Conservation (phyloP, 2,329 filamentous ascomycete genomes). For the Spiromastix sp. region DNA sequence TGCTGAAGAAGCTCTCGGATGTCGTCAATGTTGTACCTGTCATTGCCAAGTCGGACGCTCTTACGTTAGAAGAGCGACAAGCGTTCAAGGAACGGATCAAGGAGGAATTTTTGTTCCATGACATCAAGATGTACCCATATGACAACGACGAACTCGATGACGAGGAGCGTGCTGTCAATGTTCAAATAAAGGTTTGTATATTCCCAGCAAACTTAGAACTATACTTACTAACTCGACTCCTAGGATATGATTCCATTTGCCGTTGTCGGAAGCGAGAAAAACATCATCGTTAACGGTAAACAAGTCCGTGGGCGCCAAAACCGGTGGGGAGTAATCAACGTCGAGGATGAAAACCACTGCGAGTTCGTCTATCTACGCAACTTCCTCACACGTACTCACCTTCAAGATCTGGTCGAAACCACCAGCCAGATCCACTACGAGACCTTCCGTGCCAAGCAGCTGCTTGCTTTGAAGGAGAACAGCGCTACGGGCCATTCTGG, state of each 20-base stretch:
- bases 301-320: constrained; percentile 97
- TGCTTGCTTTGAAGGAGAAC: constrained; percentile 96
- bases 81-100: constrained; percentile 99
- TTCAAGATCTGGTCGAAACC: constrained; percentile 98
- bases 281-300: constrained; percentile 93
- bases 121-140: constrained; percentile 99
- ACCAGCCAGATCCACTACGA: constrained; percentile 99
- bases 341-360: constrained; percentile 98
- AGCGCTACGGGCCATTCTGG: constrained; percentile 64
- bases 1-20: constrained; percentile 98
- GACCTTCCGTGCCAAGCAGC: constrained; percentile 98
- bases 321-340: constrained; percentile 98
- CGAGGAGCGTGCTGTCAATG: constrained; percentile 88
- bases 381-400: constrained; percentile 95
- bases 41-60: constrained; percentile 94
- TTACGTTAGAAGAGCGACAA: constrained; percentile 89
- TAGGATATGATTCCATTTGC: constrained; percentile 93
- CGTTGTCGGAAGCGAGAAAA: constrained; percentile 95
- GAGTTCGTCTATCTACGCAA: constrained; percentile 98
- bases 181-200: constrained; percentile 74
- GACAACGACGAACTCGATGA: constrained; percentile 98
- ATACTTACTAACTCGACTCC: background rate
- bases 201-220: background rate
- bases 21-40: constrained; percentile 98
- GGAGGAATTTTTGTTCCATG: constrained; percentile 99